Evolutionary conservation across 2,329 filamentous ascomycete genomes (phyloP), one percentile per base, ranked within the genome.

Genomic region (Verticillium albo-atrum): DNA sequence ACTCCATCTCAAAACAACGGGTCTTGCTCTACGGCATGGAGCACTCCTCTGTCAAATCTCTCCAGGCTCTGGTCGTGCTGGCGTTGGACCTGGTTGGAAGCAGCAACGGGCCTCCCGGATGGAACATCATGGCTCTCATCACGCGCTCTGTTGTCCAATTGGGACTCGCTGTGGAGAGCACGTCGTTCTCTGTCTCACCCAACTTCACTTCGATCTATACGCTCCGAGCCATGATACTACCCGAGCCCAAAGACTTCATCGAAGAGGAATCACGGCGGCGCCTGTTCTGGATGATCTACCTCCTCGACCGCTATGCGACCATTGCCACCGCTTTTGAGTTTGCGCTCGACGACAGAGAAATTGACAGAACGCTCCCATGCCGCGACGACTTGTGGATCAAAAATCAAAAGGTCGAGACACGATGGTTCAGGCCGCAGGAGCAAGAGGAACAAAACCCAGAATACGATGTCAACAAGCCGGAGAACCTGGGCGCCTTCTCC

Each of bases 321-420:
- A 88, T 97, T 59, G 89, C 92, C 0, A 97, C 93, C 0, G 92
- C 93, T 0, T 97, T 97, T 66, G 92, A 97, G 66, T 96, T 97
- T 70, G 91, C 91, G 1, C 77, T 97, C 20, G 89, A 94, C 65
- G 92, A 97, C 68, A 91, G 89, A 69, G 92, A 97, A 68, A 94
- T 97, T 52, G 92, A 97, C 70, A 85, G 93, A 26, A 90, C 86
- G 55, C 77, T 97, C 7, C 93, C 93, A 2, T 97, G 93, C 68
- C 88, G 91, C 50, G 92, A 97, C 65, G 91, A 96, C 66, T 79
- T 93, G 4, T 97, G 92, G 82, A 83, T 89, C 58, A 90, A 89
- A 65, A 96, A 96, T 65, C 86, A 91, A 64, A 86, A 88, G 32
- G 90, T 96, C 3, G 91, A 95, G 65, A 97, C 92, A 0, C 81